Base-by-base conservation (phyloP, 768 basidiomycete genomes). In the Lyophyllum semitale region DNA sequence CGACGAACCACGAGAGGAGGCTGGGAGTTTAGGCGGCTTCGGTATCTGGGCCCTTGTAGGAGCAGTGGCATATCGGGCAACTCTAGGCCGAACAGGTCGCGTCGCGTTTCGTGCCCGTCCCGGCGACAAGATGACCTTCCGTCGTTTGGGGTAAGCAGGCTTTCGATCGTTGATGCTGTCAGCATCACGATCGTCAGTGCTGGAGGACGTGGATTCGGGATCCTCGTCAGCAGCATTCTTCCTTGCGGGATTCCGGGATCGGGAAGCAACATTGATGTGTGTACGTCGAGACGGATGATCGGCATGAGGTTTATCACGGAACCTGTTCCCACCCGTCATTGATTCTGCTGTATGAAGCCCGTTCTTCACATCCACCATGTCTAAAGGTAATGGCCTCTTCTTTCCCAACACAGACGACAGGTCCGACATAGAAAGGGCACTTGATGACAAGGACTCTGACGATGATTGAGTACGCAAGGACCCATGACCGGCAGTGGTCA, bases 361-460 rank as follows among this genome's bases (percentile, higher is more conserved):
- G 29, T 60, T 63, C 38, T 61, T 59, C 41, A 45, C 38, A 37
- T 53, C 59, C 23, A 54, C 47, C 29, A 54, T 61, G 38, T 63
- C 59, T 32, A 52, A 63, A 46, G 73, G 67, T 51, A 70, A 67
- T 12, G 74, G 63, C 12, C 79, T 74, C 54, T 81, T 81, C 59
- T 67, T 75, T 32, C 79, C 76, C 48, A 75, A 70, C 58, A 73
- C 54, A 46, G 77, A 73, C 4, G 70, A 71, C 4, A 73, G 69
- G 29, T 65, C 70, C 23, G 70, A 66, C 43, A 68, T 61, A 9
- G 77, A 70, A 37, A 69, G 65, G 22, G 73, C 62, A 18, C 33
- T 51, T 30, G 64, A 70, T 15, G 60, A 59, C 12, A 68, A 63
- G 11, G 80, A 82, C 45, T 77, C 80, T 12, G 77, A 77, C 3